Evolutionary conservation across 2,329 filamentous ascomycete genomes (phyloP).

Genomic region (Fonsecaea pedrosoi): DNA sequence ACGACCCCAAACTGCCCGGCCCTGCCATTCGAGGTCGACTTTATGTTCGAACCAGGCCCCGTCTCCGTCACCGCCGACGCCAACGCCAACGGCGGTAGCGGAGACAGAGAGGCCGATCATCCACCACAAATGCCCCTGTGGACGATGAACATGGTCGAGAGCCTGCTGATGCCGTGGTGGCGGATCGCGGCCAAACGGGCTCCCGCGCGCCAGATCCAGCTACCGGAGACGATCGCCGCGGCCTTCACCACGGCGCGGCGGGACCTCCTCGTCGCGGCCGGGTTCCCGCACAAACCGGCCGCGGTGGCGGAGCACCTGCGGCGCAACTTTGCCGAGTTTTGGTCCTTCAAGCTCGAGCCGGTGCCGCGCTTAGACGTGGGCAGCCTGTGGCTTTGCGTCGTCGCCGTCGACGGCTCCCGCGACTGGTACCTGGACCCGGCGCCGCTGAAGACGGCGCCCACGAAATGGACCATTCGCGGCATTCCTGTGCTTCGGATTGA

Average conservation of each 20-base stretch:
- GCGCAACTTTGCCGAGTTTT: slow-evolving; percentile 1
- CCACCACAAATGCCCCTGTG: not conserved
- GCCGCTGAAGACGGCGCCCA: not conserved
- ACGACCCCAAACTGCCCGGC: slow-evolving; percentile 1
- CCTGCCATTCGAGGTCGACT: not conserved
- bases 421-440: slow-evolving; percentile 1
- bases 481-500: not conserved
- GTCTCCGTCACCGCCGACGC: too few relatives aligned
- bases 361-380: not conserved
- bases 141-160: not conserved
- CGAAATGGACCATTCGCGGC: not conserved
- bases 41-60: not conserved
- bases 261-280: not conserved
- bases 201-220: not conserved
- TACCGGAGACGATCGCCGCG: not conserved
- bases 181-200: not conserved
- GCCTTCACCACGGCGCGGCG: not conserved
- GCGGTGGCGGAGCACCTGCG: not conserved
- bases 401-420: not conserved
- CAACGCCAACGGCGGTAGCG: too few relatives aligned
- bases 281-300: not conserved
- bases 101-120: not conserved
- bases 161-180: slow-evolving; percentile 2
- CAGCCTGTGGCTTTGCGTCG: slow-evolving; percentile 1
- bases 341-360: not conserved